A percentile compares a stretch with the other conserved stretches of the same genome.
Conservation (phyloP, 108 stramenopile species). For the Cyclotella cryptica region DNA sequence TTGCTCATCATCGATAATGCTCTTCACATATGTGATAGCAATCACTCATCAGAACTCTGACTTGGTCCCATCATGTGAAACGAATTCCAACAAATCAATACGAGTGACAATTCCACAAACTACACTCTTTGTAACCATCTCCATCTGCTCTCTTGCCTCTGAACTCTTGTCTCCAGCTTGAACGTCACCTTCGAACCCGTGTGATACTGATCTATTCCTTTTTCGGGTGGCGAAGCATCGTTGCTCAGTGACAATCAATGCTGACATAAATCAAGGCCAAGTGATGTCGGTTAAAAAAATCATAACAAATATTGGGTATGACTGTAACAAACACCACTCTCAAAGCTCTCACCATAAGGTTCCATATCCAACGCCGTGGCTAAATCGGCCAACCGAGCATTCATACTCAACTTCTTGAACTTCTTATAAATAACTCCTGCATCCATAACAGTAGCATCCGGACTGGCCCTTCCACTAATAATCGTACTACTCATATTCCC, state of each 20-base stretch:
- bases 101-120: conserved; percentile 82
- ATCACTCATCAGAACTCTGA: conserved; percentile 9
- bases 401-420: conserved; percentile 82
- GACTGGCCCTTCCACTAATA: conserved; percentile 69
- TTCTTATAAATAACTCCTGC: conserved; percentile 90
- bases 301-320: not conserved
- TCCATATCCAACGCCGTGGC: conserved; percentile 90
- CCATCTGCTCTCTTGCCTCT: conserved; percentile 41
- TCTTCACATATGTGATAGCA: not conserved
- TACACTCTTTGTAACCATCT: conserved; percentile 63
- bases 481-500: conserved; percentile 84
- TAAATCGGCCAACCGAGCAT: conserved; percentile 78
- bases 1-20: not conserved
- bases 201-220: conserved; percentile 31
- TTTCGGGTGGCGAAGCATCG: conserved; percentile 70
- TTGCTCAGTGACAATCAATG: conserved; percentile 89
- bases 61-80: conserved; percentile 22
- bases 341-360: conserved; percentile 66
- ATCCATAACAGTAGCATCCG: conserved; percentile 76
- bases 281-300: not conserved
- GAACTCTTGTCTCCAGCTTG: conserved; percentile 33
- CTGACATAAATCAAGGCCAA: conserved; percentile 1
- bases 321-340: not conserved
- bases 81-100: conserved; percentile 77
- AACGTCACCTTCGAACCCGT: conserved; percentile 29